Evolutionary conservation across 805 yeast genomes (phyloP).

Genomic region (Cyberlindnera mrakii): DNA sequence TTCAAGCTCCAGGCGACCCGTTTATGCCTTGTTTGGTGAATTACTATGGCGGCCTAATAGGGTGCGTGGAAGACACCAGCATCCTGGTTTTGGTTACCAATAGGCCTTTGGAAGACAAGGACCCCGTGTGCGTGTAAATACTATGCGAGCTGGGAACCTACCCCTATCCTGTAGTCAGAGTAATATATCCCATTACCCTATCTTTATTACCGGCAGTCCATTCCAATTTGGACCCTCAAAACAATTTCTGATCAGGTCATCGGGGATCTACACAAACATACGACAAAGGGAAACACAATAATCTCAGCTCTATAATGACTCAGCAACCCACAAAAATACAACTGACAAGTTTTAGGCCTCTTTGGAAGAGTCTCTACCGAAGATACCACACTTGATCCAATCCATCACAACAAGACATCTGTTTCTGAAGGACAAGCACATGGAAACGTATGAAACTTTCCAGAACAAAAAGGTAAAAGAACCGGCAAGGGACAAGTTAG

Average conservation of each 20-base stretch:
- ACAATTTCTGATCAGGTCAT: neutral
- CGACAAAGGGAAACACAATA: neutral
- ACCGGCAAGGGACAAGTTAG: constrained; percentile 78
- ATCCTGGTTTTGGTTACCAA: too few species aligned
- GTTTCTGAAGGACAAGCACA: constrained; percentile 87
- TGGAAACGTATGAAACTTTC: constrained; percentile 89
- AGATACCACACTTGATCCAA: constrained; percentile 81
- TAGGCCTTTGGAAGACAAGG: too few species aligned
- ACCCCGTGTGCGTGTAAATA: too few species aligned
- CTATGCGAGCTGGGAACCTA: too few species aligned
- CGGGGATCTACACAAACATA: neutral
- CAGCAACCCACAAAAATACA: neutral
- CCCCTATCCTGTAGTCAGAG: too few species aligned
- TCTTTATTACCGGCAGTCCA: too few species aligned
- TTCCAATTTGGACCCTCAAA: neutral
- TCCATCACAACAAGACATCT: constrained; percentile 81
- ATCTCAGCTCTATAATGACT: neutral
- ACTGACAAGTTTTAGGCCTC: constrained; percentile 12
- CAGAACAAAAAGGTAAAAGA: constrained; percentile 85
- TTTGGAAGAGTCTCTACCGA: constrained; percentile 76
- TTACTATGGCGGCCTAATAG: too few species aligned
- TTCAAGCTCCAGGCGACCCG: too few species aligned
- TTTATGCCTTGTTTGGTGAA: too few species aligned
- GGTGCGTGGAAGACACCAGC: too few species aligned
- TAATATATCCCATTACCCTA: too few species aligned